phyloP scores from a whole-genome alignment of 306 rosid genomes.

The Malus orientalis region DNA sequence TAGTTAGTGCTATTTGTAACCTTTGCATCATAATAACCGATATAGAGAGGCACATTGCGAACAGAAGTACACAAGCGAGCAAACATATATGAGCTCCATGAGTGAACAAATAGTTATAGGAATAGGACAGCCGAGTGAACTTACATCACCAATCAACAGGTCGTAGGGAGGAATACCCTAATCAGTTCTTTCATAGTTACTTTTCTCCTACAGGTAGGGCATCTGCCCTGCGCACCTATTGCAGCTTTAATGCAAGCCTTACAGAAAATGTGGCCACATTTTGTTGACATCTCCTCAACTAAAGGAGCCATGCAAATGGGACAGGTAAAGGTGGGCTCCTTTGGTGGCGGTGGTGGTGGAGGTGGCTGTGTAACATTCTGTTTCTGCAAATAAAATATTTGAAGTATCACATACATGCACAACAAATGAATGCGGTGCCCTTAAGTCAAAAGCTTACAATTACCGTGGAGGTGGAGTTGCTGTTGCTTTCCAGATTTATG shows the following conservation, averaged over 20 bases:
- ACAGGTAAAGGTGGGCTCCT: conserved; percentile 64
- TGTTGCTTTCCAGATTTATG: conserved; percentile 65
- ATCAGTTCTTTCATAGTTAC: conserved; percentile 45
- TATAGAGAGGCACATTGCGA: neutral
- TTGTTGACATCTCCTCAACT: conserved; percentile 66
- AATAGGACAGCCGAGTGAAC: conserved; percentile 4
- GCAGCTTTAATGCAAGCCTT: conserved; percentile 56
- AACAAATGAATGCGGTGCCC: neutral
- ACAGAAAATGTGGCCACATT: conserved; percentile 93
- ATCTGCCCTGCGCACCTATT: conserved; percentile 31
- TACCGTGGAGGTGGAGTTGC: conserved; percentile 61
- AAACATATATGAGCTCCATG: neutral
- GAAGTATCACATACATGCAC: neutral
- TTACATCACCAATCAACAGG: conserved; percentile 34
- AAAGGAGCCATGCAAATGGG: conserved; percentile 67
- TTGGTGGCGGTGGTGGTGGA: conserved; percentile 55
- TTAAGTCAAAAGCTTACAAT: neutral
- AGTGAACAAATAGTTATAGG: neutral
- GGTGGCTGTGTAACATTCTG: conserved; percentile 21
- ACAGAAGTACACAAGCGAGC: neutral
- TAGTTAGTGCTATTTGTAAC: neutral
- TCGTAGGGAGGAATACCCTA: conserved; percentile 70
- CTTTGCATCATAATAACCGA: neutral
- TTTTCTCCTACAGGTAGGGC: conserved; percentile 81
- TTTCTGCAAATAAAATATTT: conserved; percentile 30